A percentile compares a stretch with the other conserved stretches of the same genome.
phyloP scores from a whole-genome alignment of 1,284 basidiomycete species.

The Singerocomus rubriflavus region DNA sequence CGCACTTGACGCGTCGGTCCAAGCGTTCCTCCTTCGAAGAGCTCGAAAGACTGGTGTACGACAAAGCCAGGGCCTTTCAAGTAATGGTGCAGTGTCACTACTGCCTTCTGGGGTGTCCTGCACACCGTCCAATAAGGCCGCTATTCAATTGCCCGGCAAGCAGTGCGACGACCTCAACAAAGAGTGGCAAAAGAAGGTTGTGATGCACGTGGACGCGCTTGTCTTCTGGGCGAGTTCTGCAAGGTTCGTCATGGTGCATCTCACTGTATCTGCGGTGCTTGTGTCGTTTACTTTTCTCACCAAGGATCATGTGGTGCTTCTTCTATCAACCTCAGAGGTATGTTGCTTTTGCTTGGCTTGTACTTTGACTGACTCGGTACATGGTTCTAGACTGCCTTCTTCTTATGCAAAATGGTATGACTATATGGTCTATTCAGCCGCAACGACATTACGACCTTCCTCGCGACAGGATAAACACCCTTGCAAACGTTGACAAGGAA shows the following conservation, averaged over 20 bases:
- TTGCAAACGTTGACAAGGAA: slow-evolving; percentile 64
- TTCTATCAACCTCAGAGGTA: slow-evolving; percentile 72
- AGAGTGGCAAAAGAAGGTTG: slow-evolving; percentile 15
- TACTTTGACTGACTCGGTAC: slow-evolving; percentile 3
- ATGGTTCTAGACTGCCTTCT: slow-evolving; percentile 51
- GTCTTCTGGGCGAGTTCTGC: slow-evolving; percentile 74
- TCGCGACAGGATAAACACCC: slow-evolving; percentile 52
- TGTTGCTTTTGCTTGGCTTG: not conserved
- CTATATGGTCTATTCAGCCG: not conserved
- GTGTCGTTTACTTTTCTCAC: slow-evolving; percentile 3
- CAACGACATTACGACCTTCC: not conserved
- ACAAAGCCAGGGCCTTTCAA: not conserved
- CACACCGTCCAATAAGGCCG: not conserved
- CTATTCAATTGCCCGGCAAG: not conserved
- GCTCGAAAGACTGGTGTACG: slow-evolving; percentile 9
- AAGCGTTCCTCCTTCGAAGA: slow-evolving; percentile 28
- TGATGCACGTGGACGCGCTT: slow-evolving; percentile 58
- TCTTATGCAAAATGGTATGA: slow-evolving; percentile 68
- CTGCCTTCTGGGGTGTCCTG: not conserved
- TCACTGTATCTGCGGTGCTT: not conserved
- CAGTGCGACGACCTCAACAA: slow-evolving; percentile 10
- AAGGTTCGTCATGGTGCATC: slow-evolving; percentile 44
- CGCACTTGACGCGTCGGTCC: slow-evolving; percentile 59
- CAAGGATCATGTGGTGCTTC: slow-evolving; percentile 83
- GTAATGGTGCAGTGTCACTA: not conserved